Evolutionary conservation across 176 grass and related monocot genomes (phyloP).

Genomic region (Cenchrus fungigraminus): DNA sequence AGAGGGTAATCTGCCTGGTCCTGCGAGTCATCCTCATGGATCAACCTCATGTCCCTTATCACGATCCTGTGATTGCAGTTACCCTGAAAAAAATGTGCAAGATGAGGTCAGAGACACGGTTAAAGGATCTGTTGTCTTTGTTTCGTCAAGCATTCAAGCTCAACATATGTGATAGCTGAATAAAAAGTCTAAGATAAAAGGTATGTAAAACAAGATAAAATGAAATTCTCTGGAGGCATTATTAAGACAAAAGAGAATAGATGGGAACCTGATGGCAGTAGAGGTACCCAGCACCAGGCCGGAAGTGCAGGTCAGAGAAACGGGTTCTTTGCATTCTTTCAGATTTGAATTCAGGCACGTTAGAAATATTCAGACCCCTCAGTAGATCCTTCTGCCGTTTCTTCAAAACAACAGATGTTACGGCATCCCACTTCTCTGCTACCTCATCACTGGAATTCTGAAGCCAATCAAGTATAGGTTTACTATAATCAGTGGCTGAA

Average conservation of each 20-base stretch:
- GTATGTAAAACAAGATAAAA: background rate
- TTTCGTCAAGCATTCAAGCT: background rate
- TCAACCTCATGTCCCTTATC: conserved; percentile 87
- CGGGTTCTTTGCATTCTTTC: conserved; percentile 68
- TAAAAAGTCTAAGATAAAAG: background rate
- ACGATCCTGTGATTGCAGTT: conserved; percentile 86
- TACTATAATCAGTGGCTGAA: conserved; percentile 82
- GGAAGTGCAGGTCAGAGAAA: conserved; percentile 78
- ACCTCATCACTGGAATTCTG: conserved; percentile 71
- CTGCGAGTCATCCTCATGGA: conserved; percentile 75
- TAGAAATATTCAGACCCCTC: conserved; percentile 64
- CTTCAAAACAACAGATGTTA: conserved; percentile 71
- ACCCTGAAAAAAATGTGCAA: conserved; percentile 60
- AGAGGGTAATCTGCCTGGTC: conserved; percentile 80
- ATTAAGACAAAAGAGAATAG: conserved; percentile 30
- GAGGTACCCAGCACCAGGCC: conserved; percentile 78
- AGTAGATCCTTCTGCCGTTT: conserved; percentile 82
- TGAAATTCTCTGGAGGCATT: background rate
- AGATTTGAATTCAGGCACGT: conserved; percentile 70
- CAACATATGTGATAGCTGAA: background rate
- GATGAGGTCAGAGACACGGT: conserved; percentile 1
- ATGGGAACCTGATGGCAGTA: conserved; percentile 83
- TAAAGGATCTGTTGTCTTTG: background rate
- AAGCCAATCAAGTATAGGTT: conserved; percentile 88
- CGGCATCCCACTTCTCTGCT: conserved; percentile 80